phyloP scores from a whole-genome alignment of 2,329 filamentous ascomycete species.

The Aspergillus calidoustus region DNA sequence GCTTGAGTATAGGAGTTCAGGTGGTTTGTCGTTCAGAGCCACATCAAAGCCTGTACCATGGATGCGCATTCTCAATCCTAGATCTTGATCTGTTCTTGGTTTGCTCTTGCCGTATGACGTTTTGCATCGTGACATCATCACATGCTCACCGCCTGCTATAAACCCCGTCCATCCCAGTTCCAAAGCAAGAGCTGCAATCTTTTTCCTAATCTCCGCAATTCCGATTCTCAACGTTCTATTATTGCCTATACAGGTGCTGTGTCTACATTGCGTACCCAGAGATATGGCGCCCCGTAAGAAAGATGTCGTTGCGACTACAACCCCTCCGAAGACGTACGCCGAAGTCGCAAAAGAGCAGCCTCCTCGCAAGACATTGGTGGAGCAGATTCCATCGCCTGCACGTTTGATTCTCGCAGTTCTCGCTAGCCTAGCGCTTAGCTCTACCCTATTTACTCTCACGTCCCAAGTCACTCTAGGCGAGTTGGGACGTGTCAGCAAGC shows the following conservation, averaged over 20 bases:
- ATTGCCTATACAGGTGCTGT: not conserved
- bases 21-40: too few species aligned
- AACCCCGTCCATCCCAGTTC: not conserved
- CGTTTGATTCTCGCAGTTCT: conserved; percentile 55
- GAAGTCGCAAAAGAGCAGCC: conserved; percentile 19
- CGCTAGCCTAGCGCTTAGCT: conserved; percentile 65
- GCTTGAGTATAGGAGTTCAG: too few species aligned
- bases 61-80: not conserved
- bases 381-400: conserved; percentile 35
- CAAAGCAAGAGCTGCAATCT: not conserved
- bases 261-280: not conserved
- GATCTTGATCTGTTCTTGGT: not conserved
- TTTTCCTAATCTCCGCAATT: not conserved
- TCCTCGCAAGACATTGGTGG: conserved; percentile 24
- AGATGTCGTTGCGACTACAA: conserved; percentile 20
- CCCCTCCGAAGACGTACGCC: conserved; percentile 19
- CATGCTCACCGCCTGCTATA: conserved; percentile 35
- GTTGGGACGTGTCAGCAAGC: conserved; percentile 69
- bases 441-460: conserved; percentile 66
- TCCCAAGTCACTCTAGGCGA: conserved; percentile 66
- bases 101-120: conserved; percentile 8
- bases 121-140: conserved; percentile 41
- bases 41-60: not conserved
- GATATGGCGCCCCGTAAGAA: conserved; percentile 31
- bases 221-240: not conserved